Conservation (phyloP, 345 rosid species). For the Atalantia buxifolia region DNA sequence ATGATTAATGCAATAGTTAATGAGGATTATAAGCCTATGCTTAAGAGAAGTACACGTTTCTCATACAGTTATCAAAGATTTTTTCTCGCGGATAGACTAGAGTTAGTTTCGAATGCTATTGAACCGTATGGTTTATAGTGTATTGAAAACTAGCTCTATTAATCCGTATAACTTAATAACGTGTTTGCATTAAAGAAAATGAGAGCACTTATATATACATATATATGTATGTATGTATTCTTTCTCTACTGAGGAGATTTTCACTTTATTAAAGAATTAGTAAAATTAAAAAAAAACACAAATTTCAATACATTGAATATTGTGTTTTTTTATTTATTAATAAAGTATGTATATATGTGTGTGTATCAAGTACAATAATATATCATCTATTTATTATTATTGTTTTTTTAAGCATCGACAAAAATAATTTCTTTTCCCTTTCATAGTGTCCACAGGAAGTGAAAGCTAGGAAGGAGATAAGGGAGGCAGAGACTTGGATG, state of each 20-base stretch:
- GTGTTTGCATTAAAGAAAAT: too few relatives aligned
- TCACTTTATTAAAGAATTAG: too few relatives aligned
- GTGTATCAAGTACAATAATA: not conserved
- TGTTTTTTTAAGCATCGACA: not conserved
- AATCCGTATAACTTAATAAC: rapidly evolving
- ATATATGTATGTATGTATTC: too few relatives aligned
- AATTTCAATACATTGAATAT: too few relatives aligned
- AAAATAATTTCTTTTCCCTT: not conserved
- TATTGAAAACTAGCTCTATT: too few relatives aligned
- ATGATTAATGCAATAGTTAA: not conserved
- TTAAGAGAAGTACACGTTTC: slow-evolving; percentile 26
- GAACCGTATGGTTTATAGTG: too few relatives aligned
- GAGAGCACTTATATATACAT: too few relatives aligned
- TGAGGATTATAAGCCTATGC: slow-evolving; percentile 18
- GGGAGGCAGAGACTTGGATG: slow-evolving; percentile 31
- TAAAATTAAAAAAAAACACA: too few relatives aligned
- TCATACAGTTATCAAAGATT: not conserved
- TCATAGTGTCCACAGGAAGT: not conserved
- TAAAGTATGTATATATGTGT: too few relatives aligned
- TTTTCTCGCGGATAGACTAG: too few relatives aligned
- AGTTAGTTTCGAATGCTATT: too few relatives aligned
- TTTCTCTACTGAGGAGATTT: rapidly evolving
- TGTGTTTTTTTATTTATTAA: too few relatives aligned
- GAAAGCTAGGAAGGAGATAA: slow-evolving; percentile 7
- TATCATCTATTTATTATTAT: not conserved